Evolutionary conservation across 2,329 filamentous ascomycete genomes (phyloP).

Genomic region (Cladophialophora immunda): DNA sequence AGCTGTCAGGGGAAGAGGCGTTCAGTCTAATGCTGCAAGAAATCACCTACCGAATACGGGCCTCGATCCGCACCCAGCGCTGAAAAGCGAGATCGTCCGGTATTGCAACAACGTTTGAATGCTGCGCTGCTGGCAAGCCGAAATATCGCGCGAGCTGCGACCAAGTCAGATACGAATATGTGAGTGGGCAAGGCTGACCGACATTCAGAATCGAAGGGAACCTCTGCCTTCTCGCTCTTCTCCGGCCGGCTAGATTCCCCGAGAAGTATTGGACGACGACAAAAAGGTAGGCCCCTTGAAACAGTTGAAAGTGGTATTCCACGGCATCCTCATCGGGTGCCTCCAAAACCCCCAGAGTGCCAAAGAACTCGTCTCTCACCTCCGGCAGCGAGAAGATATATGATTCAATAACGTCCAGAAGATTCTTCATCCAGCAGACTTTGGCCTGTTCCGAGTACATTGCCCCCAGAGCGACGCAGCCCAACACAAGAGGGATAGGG

Average conservation of each 20-base stretch:
- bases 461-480: slow-evolving; percentile 54
- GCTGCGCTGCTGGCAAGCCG: slow-evolving; percentile 49
- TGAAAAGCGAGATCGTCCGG: slow-evolving; percentile 44
- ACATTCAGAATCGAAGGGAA: slow-evolving; percentile 54
- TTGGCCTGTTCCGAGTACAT: slow-evolving; percentile 50
- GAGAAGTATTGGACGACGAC: slow-evolving; percentile 56
- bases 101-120: slow-evolving; percentile 47
- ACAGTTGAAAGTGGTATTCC: slow-evolving; percentile 50
- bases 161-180: slow-evolving; percentile 3
- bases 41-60: slow-evolving; percentile 50
- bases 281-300: slow-evolving; percentile 55
- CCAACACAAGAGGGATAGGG: slow-evolving; percentile 50
- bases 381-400: slow-evolving; percentile 39
- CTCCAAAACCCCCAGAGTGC: slow-evolving; percentile 46
- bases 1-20: slow-evolving; percentile 8
- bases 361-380: slow-evolving; percentile 50
- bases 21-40: not conserved
- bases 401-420: slow-evolving; percentile 48
- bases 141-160: slow-evolving; percentile 51
- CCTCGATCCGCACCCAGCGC: slow-evolving; percentile 56
- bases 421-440: slow-evolving; percentile 33
- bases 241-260: slow-evolving; percentile 50
- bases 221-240: slow-evolving; percentile 54
- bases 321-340: slow-evolving; percentile 41
- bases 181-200: slow-evolving; percentile 21